These are phyloP conservation scores for Canavalia ensiformis DNA, from an alignment of 306 rosid species.

Conservation along the genomic window DNA sequence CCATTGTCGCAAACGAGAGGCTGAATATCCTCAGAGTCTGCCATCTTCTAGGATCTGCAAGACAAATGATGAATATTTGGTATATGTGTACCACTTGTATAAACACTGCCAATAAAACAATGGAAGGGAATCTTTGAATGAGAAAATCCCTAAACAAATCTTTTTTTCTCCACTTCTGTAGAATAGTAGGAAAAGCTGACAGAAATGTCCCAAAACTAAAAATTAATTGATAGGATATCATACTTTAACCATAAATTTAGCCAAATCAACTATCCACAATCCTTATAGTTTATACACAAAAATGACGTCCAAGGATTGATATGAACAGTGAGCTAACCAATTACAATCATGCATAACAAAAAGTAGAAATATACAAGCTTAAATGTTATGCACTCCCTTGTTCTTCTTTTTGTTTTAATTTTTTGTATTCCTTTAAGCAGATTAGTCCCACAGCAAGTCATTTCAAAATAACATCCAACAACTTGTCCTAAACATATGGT, in stretches of 20 bases:
- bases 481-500: not conserved
- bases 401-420: not conserved
- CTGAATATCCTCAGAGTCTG: slow-evolving; percentile 96
- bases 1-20: slow-evolving; percentile 99
- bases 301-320: not conserved
- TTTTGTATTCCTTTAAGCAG: not conserved
- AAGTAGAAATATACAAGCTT: slow-evolving; percentile 13
- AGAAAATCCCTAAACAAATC: not conserved
- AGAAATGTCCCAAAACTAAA: not conserved
- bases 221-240: not conserved
- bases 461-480: slow-evolving; percentile 1
- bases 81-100: not conserved
- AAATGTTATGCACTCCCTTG: not conserved
- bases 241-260: slow-evolving; percentile 17
- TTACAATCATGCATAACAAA: not conserved
- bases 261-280: slow-evolving; percentile 2
- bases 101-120: not conserved
- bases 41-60: slow-evolving; percentile 75
- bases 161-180: slow-evolving; percentile 16
- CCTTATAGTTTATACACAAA: not conserved
- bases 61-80: slow-evolving; percentile 37
- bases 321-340: not conserved
- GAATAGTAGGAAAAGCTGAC: not conserved
- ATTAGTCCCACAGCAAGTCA: not conserved
- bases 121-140: slow-evolving; percentile 2